Evolutionary conservation across 208 protist species (phyloP), one percentile per base, ranked within the genome.

Genomic region (Angomonas ambiguus): DNA sequence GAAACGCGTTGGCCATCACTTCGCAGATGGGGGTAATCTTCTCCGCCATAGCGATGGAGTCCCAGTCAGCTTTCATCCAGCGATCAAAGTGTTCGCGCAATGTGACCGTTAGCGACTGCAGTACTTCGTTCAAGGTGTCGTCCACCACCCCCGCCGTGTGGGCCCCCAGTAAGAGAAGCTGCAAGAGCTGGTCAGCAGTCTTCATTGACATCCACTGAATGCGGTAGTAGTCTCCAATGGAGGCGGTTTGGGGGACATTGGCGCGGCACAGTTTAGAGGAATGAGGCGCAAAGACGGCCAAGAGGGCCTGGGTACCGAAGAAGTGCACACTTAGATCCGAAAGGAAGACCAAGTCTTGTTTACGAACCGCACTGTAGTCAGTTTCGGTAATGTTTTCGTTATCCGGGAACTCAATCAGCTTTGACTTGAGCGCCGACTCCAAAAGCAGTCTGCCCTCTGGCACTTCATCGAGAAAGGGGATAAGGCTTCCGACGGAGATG

Each of bases 151-250:
- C 58, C 2, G 57, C 31, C 11, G 30, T 33, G 33, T 55, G 30
- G 28, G 33, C 38, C 2, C 55, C 55, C 16, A 56, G 24, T 5
- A 59, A 38, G 41, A 71, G 10, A 34, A 65, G 11, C 33, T 62
- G 38, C 13, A 71, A 31, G 33, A 71, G 58, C 58, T 49, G 8
- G 2, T 45, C 27, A 49, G 30, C 51, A 20, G 34, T 41, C 28
- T 55, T 35, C n/a, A 38, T 55, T 5, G 34, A 38, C 18, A 71
- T 55, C 66, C 66, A 71, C 49, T 62, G 25, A 16, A 71, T 31
- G 27, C 66, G 66, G 35, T 30, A 38, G 18, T 60, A 58, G 66
- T 71, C 66, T 2, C 34, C 31, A 33, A 65, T 42, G 5, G 66
- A 71, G 45, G 24, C 57, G 3, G 61, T 49, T 48, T 65, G 58